Percentiles rank a stretch among this genome's conserved stretches.
Evolutionary conservation across 352 stramenopile species (phyloP).

Genomic region (Globisporangium okanoganense): DNA sequence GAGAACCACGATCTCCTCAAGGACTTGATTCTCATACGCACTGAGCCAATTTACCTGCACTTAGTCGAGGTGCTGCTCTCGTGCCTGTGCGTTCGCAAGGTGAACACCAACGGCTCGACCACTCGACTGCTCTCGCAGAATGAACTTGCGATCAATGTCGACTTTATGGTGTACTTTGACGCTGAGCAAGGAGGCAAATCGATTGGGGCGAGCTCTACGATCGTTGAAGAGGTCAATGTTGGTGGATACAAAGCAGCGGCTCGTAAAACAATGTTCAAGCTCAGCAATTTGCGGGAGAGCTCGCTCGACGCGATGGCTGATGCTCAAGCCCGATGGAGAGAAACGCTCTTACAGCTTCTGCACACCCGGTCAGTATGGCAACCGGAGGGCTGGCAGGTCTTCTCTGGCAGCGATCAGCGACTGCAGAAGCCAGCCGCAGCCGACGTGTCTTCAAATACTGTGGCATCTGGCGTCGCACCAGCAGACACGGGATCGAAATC

Average conservation of each 20-base stretch:
- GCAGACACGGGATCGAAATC: background rate
- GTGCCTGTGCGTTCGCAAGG: constrained; percentile 40
- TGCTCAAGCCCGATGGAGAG: constrained; percentile 27
- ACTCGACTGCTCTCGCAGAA: constrained; percentile 13
- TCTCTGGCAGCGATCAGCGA: background rate
- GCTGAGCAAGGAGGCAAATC: constrained; percentile 10
- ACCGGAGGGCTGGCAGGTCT: constrained; percentile 26
- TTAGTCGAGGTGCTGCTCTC: constrained; percentile 52
- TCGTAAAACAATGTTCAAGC: constrained; percentile 39
- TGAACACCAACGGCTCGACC: constrained; percentile 19
- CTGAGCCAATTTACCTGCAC: constrained; percentile 54
- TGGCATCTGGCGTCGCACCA: too few relatives aligned
- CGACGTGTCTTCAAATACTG: background rate
- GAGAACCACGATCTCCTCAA: constrained; percentile 58
- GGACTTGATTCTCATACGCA: constrained; percentile 63
- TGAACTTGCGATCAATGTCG: constrained; percentile 31
- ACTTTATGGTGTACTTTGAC: constrained; percentile 32
- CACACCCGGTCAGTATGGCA: constrained; percentile 46
- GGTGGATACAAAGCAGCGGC: constrained; percentile 15
- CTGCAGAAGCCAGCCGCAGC: background rate
- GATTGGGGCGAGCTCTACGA: constrained; percentile 12
- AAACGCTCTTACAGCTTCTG: constrained; percentile 29
- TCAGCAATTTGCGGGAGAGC: constrained; percentile 31
- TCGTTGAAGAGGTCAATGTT: constrained; percentile 17
- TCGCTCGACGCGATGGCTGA: constrained; percentile 37